A percentile compares a stretch with the other conserved stretches of the same genome.
phyloP scores from a whole-genome alignment of 2,329 filamentous ascomycete species.

The Alternaria triticina region DNA sequence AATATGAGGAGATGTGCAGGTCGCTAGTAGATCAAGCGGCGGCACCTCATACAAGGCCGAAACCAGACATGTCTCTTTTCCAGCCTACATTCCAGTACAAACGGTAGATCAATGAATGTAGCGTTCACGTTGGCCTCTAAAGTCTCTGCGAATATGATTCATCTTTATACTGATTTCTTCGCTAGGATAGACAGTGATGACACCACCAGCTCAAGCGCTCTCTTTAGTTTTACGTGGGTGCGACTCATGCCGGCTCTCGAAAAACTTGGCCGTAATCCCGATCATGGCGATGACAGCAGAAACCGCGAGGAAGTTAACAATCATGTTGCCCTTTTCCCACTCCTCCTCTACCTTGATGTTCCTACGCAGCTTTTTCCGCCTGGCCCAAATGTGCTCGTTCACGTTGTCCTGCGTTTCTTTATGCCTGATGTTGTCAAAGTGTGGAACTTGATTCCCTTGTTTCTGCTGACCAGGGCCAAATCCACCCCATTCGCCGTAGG shows the following conservation, averaged over 20 bases:
- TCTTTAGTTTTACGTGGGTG: conserved; percentile 5
- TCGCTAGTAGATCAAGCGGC: background rate
- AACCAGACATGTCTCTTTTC: background rate
- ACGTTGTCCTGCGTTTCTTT: conserved; percentile 73
- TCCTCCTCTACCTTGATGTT: conserved; percentile 26
- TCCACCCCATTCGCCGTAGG: conserved; percentile 52
- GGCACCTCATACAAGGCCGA: background rate
- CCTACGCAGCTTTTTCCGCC: conserved; percentile 40
- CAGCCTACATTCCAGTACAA: background rate
- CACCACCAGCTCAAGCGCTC: background rate
- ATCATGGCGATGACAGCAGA: conserved; percentile 33
- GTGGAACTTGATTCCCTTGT: conserved; percentile 62
- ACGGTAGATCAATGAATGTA: background rate
- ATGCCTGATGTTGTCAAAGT: conserved; percentile 80
- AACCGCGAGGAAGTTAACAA: conserved; percentile 42
- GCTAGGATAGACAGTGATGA: background rate
- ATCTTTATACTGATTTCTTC: background rate
- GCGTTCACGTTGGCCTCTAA: background rate
- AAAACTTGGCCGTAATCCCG: conserved; percentile 26
- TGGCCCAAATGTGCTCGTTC: conserved; percentile 59
- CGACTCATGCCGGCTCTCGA: conserved; percentile 19
- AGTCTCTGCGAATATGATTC: background rate
- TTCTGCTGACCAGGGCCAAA: conserved; percentile 67
- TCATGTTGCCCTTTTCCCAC: conserved; percentile 30
- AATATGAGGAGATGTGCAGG: background rate